A percentile compares a stretch with the other conserved stretches of the same genome.
Conservation (phyloP, 768 basidiomycete species). For the Wakefieldia striispora region DNA sequence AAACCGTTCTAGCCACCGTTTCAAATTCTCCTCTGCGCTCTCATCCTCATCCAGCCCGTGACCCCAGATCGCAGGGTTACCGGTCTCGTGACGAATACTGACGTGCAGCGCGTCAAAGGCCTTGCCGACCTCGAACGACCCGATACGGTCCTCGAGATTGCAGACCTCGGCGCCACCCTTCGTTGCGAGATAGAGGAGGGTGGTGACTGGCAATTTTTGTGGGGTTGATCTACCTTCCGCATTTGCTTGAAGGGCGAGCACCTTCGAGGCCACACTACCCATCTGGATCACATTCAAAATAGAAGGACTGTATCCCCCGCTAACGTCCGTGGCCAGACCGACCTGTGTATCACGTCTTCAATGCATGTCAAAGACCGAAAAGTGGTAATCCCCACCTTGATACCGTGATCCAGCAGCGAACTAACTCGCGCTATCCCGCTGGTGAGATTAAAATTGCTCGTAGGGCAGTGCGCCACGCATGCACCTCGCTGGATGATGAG, state of each 20-base stretch:
- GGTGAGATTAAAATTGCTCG: conserved; percentile 86
- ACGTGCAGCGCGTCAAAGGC: conserved; percentile 87
- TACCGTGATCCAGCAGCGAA: conserved; percentile 69
- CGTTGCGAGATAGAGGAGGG: conserved; percentile 86
- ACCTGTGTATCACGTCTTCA: no score
- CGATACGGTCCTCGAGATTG: conserved; percentile 57
- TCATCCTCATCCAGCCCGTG: conserved; percentile 15
- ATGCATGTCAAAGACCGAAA: no score
- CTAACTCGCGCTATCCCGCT: conserved; percentile 82
- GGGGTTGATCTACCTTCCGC: no score
- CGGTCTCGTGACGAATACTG: conserved; percentile 44
- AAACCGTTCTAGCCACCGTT: conserved; percentile 70
- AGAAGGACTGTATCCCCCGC: no score
- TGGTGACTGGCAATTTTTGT: conserved; percentile 62
- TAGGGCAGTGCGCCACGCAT: conserved; percentile 90
- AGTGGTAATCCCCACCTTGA: conserved; percentile 55
- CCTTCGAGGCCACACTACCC: no score
- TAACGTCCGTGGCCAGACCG: no score
- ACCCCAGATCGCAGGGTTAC: conserved; percentile 59
- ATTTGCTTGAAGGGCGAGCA: no score
- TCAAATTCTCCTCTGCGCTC: conserved; percentile 36
- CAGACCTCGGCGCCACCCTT: conserved; percentile 86
- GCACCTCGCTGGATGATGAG: conserved; percentile 62
- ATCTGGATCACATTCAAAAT: no score
- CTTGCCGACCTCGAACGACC: conserved; percentile 75